These are phyloP conservation scores for Sonneratia caseolaris DNA, from an alignment of 345 rosid species.

Conservation along the genomic window DNA sequence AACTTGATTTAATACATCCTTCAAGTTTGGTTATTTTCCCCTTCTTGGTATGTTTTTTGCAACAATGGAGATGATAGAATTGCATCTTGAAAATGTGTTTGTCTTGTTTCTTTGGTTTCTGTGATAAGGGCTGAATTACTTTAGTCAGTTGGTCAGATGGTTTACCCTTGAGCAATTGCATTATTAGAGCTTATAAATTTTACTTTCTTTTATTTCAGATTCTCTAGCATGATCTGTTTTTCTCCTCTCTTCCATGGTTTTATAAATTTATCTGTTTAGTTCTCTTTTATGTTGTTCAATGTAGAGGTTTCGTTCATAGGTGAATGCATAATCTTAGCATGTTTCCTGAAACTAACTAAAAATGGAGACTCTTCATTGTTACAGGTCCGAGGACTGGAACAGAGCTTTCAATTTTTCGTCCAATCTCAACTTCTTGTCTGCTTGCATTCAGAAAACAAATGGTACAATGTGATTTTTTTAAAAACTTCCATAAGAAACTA, in stretches of 20 bases:
- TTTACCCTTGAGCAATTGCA: background rate
- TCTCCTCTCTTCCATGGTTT: background rate
- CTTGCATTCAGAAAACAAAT: constrained; percentile 45
- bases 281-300: background rate
- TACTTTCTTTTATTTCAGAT: too few species aligned
- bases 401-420: constrained; percentile 72
- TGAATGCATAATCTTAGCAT: background rate
- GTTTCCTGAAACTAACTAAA: background rate
- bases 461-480: constrained; percentile 26
- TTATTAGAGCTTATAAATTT: background rate
- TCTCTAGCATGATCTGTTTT: background rate
- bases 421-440: constrained; percentile 54
- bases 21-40: background rate
- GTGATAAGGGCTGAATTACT: background rate
- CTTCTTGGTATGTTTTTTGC: background rate
- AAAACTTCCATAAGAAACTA: background rate
- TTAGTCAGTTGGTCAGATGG: background rate
- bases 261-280: background rate
- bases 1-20: background rate
- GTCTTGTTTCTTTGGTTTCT: background rate
- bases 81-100: background rate
- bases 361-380: constrained; percentile 12
- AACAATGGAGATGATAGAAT: background rate
- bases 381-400: constrained; percentile 86
- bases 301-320: background rate